phyloP scores from a whole-genome alignment of 495 filamentous ascomycete genomes.

The Letharia columbiana region DNA sequence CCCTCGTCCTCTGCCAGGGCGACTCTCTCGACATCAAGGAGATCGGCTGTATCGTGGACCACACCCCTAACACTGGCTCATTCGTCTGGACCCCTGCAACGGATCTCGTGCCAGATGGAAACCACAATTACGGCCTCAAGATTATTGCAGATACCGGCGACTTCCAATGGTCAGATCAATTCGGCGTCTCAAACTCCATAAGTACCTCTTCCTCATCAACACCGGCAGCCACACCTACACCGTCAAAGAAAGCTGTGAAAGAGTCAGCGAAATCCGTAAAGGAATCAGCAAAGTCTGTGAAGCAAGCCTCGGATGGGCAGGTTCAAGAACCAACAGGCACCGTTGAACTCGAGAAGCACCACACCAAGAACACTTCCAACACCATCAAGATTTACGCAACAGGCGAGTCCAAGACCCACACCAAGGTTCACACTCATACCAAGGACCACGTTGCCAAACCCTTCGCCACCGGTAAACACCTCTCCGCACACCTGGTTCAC shows the following conservation, averaged over 20 bases:
- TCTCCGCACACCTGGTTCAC: background rate
- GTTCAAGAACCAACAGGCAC: conserved; percentile 4
- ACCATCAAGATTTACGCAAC: background rate
- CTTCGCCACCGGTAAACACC: background rate
- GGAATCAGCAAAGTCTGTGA: conserved; percentile 16
- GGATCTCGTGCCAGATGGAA: conserved; percentile 39
- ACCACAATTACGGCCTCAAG: conserved; percentile 54
- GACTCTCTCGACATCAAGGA: conserved; percentile 48
- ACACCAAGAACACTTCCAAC: background rate
- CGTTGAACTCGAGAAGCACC: background rate
- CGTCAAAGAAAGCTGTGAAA: background rate
- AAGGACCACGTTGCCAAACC: background rate
- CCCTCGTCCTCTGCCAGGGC: conserved; percentile 55
- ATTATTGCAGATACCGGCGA: conserved; percentile 53
- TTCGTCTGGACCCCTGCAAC: conserved; percentile 49
- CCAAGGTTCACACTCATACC: background rate
- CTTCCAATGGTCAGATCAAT: conserved; percentile 65
- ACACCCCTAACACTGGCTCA: conserved; percentile 48
- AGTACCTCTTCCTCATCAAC: conserved; percentile 37
- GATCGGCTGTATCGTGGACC: conserved; percentile 46
- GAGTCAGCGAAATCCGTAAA: background rate
- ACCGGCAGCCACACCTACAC: conserved; percentile 11
- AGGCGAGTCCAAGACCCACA: background rate
- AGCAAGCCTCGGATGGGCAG: conserved; percentile 1
- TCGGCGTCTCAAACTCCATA: conserved; percentile 51